Evolutionary conservation across 2,329 filamentous ascomycete species (phyloP), one percentile per base, ranked within the genome.

Genomic region (Trichothecium roseum): DNA sequence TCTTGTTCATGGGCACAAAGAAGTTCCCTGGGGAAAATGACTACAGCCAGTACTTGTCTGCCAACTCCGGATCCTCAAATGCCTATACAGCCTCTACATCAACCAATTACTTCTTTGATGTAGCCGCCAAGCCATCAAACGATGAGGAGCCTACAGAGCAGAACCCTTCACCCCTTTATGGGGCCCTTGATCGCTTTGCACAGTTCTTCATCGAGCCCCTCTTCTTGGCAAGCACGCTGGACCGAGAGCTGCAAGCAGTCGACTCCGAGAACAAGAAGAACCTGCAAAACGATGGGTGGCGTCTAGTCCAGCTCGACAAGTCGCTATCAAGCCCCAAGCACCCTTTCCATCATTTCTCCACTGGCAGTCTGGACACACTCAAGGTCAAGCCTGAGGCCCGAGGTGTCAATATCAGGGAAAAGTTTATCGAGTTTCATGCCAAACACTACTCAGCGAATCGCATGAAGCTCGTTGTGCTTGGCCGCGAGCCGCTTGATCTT

Each of bases 221-320:
- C 24, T 95, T 95, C 56, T 69, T 93, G 8, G 78, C 81, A 36
- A 85, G 78, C 44, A 91, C 87, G 0, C 59, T 95, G 33, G 88
- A 95, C 48, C 75, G 88, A 34, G 88, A 95, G 60, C 67, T 95
- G 42, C 78, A 74, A 45, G 88, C 88, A 1, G 88, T 95, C 15
- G 87, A 95, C 52, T 94, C 87, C 5, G 88, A 95, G 58, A 94
- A 95, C 63, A 94, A 94, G 71, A 95, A 95, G 72, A 95, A 95
- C 48, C 64, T 95, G 33, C 88, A 95, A 60, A 89, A 77, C 54
- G 88, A 95, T 51, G 73, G 74, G 37, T 94, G 88, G 86, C 77
- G 88, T 13, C 62, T 94, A 43, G 78, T 89, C 50, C 88, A 95
- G 59, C 69, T 95, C 17, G 83, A 85, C 53, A 94, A 94, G 62